phyloP scores from a whole-genome alignment of 352 stramenopile species.

The Globisporangium apiculatum region DNA sequence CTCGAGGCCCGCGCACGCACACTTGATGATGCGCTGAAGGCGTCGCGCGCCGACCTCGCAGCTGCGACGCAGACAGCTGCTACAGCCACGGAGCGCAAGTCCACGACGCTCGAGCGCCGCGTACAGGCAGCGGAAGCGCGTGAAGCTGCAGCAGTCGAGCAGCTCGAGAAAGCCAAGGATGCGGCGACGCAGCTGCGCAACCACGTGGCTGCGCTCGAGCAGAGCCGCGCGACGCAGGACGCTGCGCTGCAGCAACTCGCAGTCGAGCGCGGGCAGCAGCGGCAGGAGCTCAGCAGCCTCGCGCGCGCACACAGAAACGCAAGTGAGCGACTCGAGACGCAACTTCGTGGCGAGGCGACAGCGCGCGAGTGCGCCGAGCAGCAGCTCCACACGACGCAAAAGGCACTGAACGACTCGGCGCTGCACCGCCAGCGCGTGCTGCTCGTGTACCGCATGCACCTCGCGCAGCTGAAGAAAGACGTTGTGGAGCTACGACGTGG shows the following conservation, averaged over 20 bases:
- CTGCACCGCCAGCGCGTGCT: constrained; percentile 20
- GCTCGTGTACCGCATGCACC: constrained; percentile 19
- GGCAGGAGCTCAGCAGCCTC: constrained; percentile 56
- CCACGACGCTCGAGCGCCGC: background rate
- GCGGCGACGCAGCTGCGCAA: constrained; percentile 10
- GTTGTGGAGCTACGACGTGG: constrained; percentile 24
- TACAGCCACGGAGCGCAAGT: constrained; percentile 14
- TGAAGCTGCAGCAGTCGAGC: background rate
- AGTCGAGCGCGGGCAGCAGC: constrained; percentile 30
- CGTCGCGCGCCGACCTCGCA: constrained; percentile 14
- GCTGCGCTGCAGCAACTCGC: constrained; percentile 16
- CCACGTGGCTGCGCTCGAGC: constrained; percentile 25
- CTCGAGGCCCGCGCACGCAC: constrained; percentile 21
- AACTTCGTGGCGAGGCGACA: constrained; percentile 25
- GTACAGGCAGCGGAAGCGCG: background rate
- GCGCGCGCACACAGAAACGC: constrained; percentile 65
- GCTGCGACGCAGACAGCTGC: background rate
- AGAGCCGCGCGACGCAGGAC: background rate
- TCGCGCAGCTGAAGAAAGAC: constrained; percentile 23
- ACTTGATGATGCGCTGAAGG: constrained; percentile 27
- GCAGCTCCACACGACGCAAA: constrained; percentile 12
- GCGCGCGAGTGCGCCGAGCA: constrained; percentile 20
- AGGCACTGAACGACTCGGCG: constrained; percentile 17
- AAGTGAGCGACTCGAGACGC: constrained; percentile 35
- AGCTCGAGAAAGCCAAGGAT: constrained; percentile 1